A percentile compares a stretch with the other conserved stretches of the same genome.
phyloP scores from a whole-genome alignment of 2,329 filamentous ascomycete genomes.

The Claviceps pusilla region DNA sequence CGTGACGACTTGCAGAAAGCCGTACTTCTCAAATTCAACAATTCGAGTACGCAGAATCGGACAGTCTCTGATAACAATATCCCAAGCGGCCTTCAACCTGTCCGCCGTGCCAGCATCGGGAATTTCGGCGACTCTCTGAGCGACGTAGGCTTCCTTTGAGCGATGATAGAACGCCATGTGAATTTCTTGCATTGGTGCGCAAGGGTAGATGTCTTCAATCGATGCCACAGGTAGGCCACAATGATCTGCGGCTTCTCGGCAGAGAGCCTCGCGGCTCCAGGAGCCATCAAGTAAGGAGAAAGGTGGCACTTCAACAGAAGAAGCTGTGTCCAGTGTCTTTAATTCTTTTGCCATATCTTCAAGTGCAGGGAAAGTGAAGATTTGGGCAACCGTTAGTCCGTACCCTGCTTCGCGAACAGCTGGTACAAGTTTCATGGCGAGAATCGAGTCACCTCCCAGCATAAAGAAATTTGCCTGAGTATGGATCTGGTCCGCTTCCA shows the following conservation, averaged over 20 bases:
- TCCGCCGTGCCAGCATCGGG: constrained; percentile 1
- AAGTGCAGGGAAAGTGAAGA: background rate
- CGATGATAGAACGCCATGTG: constrained; percentile 8
- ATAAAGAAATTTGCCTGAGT: constrained; percentile 1
- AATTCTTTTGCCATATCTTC: background rate
- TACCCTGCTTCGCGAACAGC: background rate
- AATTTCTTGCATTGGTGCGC: constrained; percentile 11
- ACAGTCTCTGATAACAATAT: constrained; percentile 6
- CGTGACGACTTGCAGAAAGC: constrained; percentile 7
- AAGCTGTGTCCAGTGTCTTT: background rate
- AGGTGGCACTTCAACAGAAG: background rate
- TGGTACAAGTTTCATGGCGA: constrained; percentile 2
- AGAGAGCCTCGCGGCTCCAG: background rate
- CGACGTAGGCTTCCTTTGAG: constrained; percentile 8
- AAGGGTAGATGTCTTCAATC: constrained; percentile 11
- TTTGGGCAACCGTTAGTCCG: background rate
- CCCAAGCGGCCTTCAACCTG: constrained; percentile 7
- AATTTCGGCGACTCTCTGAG: constrained; percentile 6
- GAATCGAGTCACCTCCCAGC: constrained; percentile 1
- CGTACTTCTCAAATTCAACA: constrained; percentile 6
- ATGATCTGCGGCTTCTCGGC: constrained; percentile 2
- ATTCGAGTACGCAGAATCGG: constrained; percentile 8
- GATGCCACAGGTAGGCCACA: constrained; percentile 5
- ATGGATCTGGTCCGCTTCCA: background rate
- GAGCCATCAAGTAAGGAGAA: background rate